These are phyloP conservation scores for Caryopteris hybrid DNA, from an alignment of 305 asterid genomes.

Conservation along the genomic window DNA sequence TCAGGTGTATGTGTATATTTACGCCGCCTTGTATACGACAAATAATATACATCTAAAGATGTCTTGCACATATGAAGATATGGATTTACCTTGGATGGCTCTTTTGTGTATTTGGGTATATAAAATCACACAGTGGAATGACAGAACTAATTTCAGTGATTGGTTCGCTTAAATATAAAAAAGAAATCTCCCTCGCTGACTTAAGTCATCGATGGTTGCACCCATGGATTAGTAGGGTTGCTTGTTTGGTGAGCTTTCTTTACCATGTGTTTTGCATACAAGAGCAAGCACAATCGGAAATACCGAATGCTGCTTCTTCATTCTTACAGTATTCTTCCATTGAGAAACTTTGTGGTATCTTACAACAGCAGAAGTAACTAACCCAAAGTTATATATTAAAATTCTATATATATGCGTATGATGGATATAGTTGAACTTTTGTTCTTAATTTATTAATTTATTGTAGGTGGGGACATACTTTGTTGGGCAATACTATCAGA, in stretches of 20 bases:
- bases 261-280: neutral
- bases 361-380: neutral
- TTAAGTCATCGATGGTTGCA: neutral
- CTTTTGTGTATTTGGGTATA: neutral
- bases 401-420: neutral
- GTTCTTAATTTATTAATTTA: conserved; percentile 15
- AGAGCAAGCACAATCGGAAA: neutral
- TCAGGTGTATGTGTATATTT: neutral
- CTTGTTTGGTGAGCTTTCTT: neutral
- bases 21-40: neutral
- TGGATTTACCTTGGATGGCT: neutral
- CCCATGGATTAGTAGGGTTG: neutral
- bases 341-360: neutral
- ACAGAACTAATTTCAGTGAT: neutral
- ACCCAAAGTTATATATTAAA: neutral
- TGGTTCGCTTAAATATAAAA: neutral
- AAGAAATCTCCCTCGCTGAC: neutral
- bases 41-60: neutral
- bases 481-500: conserved; percentile 94
- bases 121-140: neutral
- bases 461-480: conserved; percentile 93
- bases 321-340: neutral
- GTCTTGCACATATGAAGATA: neutral
- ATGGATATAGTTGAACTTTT: conserved; percentile 9
- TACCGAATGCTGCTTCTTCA: neutral